These are phyloP conservation scores for Cytidiella melzeri DNA, from an alignment of 768 basidiomycete genomes.

Conservation along the genomic window DNA sequence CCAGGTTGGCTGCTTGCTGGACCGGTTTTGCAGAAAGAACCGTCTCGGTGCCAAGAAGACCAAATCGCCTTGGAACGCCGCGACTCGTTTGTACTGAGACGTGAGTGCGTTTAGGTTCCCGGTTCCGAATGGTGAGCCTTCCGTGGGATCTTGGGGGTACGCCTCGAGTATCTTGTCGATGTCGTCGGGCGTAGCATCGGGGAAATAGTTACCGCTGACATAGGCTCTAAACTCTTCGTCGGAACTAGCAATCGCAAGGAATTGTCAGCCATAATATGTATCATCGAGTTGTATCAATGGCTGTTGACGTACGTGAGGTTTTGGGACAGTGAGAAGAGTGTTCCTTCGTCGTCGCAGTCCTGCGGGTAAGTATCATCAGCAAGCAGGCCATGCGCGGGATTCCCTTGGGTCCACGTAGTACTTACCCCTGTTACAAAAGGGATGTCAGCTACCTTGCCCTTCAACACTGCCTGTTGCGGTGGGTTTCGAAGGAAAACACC, in stretches of 20 bases:
- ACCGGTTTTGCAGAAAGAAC: constrained; percentile 17
- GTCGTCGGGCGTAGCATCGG: constrained; percentile 13
- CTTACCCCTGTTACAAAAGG: constrained; percentile 39
- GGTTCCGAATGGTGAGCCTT: constrained; percentile 52
- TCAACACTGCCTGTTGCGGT: constrained; percentile 33
- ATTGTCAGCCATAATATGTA: neutral
- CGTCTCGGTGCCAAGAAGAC: constrained; percentile 22
- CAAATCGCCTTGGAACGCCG: constrained; percentile 23
- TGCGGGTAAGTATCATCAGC: neutral
- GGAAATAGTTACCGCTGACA: constrained; percentile 18
- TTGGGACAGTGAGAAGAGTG: constrained; percentile 27
- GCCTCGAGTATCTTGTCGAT: constrained; percentile 13
- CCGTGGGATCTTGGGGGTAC: constrained; percentile 26
- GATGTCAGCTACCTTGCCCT: constrained; percentile 41
- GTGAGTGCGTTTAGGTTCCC: constrained; percentile 36
- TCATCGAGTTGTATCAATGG: neutral
- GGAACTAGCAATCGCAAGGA: constrained; percentile 18
- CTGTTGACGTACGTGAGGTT: constrained; percentile 25
- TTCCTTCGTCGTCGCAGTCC: constrained; percentile 51
- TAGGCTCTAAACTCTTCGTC: constrained; percentile 14
- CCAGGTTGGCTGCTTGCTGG: constrained; percentile 15
- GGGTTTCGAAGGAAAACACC: constrained; percentile 39
- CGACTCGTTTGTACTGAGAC: constrained; percentile 31
- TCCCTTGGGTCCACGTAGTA: neutral
- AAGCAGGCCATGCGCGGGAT: neutral